Percentiles rank a stretch among this genome's conserved stretches.
These are phyloP conservation scores for Nakazawaea populi DNA, from an alignment of 805 yeast genomes.

Conservation along the genomic window DNA sequence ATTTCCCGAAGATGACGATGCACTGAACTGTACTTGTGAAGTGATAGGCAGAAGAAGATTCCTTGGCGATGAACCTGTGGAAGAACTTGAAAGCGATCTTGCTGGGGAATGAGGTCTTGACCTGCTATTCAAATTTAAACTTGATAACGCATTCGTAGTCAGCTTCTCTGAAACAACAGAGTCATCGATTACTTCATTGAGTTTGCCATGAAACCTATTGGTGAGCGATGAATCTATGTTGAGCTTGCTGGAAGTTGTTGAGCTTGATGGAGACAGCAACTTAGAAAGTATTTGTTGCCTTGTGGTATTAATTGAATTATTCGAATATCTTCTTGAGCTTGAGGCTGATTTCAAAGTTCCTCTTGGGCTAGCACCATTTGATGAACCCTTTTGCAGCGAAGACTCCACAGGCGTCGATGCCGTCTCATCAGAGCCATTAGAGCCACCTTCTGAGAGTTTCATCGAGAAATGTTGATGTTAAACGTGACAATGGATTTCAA, in stretches of 20 bases:
- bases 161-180: background rate
- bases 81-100: slow-evolving; percentile 5
- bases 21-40: background rate
- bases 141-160: background rate
- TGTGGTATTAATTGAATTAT: background rate
- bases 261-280: slow-evolving; percentile 2
- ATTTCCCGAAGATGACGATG: background rate
- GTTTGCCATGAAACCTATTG: background rate
- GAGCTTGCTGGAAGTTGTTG: background rate
- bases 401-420: background rate
- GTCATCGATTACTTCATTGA: background rate
- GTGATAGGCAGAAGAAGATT: background rate
- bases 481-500: no score
- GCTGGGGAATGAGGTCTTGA: slow-evolving; percentile 8
- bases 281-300: slow-evolving; percentile 6
- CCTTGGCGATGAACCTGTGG: slow-evolving; percentile 8
- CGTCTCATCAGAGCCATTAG: background rate
- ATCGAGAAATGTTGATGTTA: background rate
- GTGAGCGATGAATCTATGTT: background rate
- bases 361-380: background rate
- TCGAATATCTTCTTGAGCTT: slow-evolving; percentile 5
- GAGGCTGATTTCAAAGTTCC: slow-evolving; percentile 1
- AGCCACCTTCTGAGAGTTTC: background rate
- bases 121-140: slow-evolving; percentile 3
- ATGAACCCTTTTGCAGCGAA: background rate